Base-by-base conservation (phyloP, 768 basidiomycete species). In the Hydnomerulius pinastri region DNA sequence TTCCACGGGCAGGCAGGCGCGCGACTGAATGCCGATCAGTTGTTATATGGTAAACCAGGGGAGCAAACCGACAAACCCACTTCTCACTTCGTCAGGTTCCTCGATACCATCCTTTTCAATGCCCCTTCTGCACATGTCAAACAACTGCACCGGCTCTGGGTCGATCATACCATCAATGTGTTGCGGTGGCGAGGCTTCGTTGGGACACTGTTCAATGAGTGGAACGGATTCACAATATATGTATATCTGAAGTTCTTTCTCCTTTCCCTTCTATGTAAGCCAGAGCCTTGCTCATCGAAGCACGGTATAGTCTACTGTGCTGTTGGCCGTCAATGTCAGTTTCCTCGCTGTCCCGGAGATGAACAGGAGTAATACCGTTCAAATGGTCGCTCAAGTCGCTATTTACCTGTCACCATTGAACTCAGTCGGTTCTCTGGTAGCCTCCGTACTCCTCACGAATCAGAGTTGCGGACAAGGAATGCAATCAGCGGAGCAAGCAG, bases 261-360 rank as follows among this genome's bases (percentile, higher is more conserved):
- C 13, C 12, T 4, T 12, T n/a, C n/a, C n/a, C n/a, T n/a, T 8
- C 29, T 30, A 30, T 12, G 11, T 13, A 35, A 13, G n/a, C n/a
- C n/a, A n/a, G n/a, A n/a, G n/a, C n/a, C n/a, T n/a, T 17, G 4
- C 6, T 35, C 33, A 35, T 12, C 33, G n/a, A 35, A 35, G 33
- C 12, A 5, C 13, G 5, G 4, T 13, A 35, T 35, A 81, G 79
- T 71, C 71, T 4, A 78, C 77, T 0, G 77, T 82, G 11, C 60
- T 82, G 33, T 62, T 82, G 6, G 75, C 74, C 12, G 77, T 77
- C 2, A 78, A 81, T 44, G 74, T 84, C 2, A 74, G 75, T 0
- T 80, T 82, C 55, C 61, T 84, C 13, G 75, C 77, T 4, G 79
- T 82, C 20, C 75, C 75, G 13, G 23, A 29, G 4, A 7, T 43